Evolutionary conservation across 805 yeast genomes (phyloP), one percentile per base, ranked within the genome.

Genomic region (Teunomyces gatunensis): DNA sequence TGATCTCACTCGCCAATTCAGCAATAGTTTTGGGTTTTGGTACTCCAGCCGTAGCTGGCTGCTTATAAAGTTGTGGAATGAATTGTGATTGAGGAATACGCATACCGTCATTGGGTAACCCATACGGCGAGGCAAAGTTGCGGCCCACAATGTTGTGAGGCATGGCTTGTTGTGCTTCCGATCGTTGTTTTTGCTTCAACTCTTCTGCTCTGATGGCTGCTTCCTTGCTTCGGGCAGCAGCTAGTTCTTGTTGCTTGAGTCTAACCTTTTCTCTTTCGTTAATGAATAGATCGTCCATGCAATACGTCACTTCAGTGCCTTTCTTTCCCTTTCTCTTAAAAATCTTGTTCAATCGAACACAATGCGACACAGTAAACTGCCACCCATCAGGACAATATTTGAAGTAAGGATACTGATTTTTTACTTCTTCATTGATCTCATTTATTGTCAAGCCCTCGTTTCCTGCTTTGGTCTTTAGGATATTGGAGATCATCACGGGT

Each of bases 281-380:
- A 48, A 87, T 80, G 52, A 84, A 89, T 50, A 82, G 85, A 51
- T 89, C 96, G 68, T 94, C 96, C 34, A 94, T 71, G 3, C 92
- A 92, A 96, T 96, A 92, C 27, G 88, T 69, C 95, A 96, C 91
- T 48, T 96, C 96, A 63, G 87, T 87, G n/a, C 95, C 94, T 50
- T 86, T 85, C 33, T 89, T 82, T 45, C 44, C 48, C 12, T 87
- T 84, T 59, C 87, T 87, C 45, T 81, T 76, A 70, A 92, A 94
- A 5, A 92, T 84, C 67, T 89, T 89, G 67, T 90, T 90, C 54
- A 89, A 74, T 18, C 92, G 85, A 34, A 94, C 73, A 58, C 90
- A 91, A 68, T 94, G 99, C 44, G 95, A 79, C 15, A 94, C 96
- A 0, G 95, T 83, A 60, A 88, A 85, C 69, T 94, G 99, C 99